These are phyloP conservation scores for Pyricularia grisea DNA, from an alignment of 2,329 filamentous ascomycete species.

Conservation along the genomic window DNA sequence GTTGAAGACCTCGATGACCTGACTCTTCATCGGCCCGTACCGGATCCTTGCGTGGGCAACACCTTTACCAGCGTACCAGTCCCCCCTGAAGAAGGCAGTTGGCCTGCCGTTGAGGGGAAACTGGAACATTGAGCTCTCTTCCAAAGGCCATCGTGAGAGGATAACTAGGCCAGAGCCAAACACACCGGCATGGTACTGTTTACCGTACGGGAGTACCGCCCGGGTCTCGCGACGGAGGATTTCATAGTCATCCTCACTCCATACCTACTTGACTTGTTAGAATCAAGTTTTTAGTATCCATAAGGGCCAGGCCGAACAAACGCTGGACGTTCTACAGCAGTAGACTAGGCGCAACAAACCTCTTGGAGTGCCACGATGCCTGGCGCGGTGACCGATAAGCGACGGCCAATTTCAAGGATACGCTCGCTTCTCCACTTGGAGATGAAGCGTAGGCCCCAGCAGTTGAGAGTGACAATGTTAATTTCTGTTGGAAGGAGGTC, in stretches of 20 bases:
- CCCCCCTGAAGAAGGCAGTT: slow-evolving; percentile 86
- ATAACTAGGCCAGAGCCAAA: slow-evolving; percentile 88
- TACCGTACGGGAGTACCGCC: slow-evolving; percentile 73
- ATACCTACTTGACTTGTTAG: slow-evolving; percentile 38
- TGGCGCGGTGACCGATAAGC: slow-evolving; percentile 59
- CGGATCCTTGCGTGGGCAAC: slow-evolving; percentile 75
- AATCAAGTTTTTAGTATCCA: neutral
- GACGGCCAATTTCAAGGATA: slow-evolving; percentile 73
- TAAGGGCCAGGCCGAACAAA: neutral
- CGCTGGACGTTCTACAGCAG: neutral
- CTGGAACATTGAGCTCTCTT: slow-evolving; percentile 73
- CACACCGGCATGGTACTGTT: slow-evolving; percentile 85
- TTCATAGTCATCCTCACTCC: slow-evolving; percentile 61
- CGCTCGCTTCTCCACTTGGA: slow-evolving; percentile 70
- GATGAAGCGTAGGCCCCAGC: slow-evolving; percentile 90
- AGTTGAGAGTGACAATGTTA: slow-evolving; percentile 83
- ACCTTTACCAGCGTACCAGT: slow-evolving; percentile 96
- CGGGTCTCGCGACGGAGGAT: slow-evolving; percentile 63
- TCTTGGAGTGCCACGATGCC: slow-evolving; percentile 92
- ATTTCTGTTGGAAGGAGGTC: slow-evolving; percentile 45
- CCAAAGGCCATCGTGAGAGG: slow-evolving; percentile 84
- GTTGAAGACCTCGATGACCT: slow-evolving; percentile 81
- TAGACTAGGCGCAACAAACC: slow-evolving; percentile 10
- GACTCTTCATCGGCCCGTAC: slow-evolving; percentile 52
- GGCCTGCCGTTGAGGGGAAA: slow-evolving; percentile 93